Base-by-base conservation (phyloP, 352 stramenopile genomes). In the Aphanomyces invadans region DNA sequence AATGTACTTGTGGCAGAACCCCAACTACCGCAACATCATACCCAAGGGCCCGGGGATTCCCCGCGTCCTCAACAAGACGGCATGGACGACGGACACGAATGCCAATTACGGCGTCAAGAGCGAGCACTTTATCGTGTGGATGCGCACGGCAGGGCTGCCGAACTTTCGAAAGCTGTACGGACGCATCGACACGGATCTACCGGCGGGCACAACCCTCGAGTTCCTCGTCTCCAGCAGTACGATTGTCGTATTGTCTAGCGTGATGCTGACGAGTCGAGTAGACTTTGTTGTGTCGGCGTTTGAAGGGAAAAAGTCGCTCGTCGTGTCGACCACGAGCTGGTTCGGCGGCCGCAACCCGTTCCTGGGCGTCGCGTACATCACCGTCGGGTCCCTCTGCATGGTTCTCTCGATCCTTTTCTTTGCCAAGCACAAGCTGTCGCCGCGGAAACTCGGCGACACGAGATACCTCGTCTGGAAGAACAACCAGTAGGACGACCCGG, bases 71-170 rank as follows among this genome's bases (percentile, higher is more conserved):
- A 94, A 94, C 70, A 78, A 84, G 76, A 94, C 85, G 25, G 83
- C 83, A 51, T 94, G 85, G 85, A 94, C 85, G 19, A 83, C 74
- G 4, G 46, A 57, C 49, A 57, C 39, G 52, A 12, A 72, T 80
- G 26, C 69, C 78, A 26, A 75, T 79, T 92, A 74, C 62, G 95
- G 95, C 36, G 96, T 99, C 9, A 88, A 96, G 65, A 95, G 99
- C 76, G 97, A 99, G 77, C 97, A 99, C 77, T 99, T 99, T 79
- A 98, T 99, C 48, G 97, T 99, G 19, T 99, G 97, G 97, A 99
- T 99, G 97, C 84, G 96, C 38, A 97, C 92, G 19, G 97, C 97
- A 0, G 95, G 91, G 21, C 79, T 99, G n/a, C 95, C 96, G 4
- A 96, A 83, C 53, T 99, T 99, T 81, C 92, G 97, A 46, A 99